Evolutionary conservation across 192 early-diverging fungal genomes (phyloP), one percentile per base, ranked within the genome.

Genomic region (Coemansia sp.): DNA sequence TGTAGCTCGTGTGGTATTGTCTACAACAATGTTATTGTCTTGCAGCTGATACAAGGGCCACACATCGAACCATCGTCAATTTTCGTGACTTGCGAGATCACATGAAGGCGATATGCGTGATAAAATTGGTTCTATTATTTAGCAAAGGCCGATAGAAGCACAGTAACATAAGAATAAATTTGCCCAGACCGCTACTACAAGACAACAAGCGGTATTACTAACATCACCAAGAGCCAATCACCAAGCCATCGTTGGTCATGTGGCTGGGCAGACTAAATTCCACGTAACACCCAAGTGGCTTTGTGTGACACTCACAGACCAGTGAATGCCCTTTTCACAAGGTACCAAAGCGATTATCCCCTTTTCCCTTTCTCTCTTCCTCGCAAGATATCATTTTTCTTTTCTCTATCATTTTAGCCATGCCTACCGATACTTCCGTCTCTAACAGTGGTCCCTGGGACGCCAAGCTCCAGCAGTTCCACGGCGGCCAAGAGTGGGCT

Each of bases 401-500:
- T 44, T 31, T 47, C 3, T 15, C 46, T 68, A 68, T 40, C 41
- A 18, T 66, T 67, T 29, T 54, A 54, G 29, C 10, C 11, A 71
- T 65, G 61, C 63, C 71, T 66, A 47, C 55, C 64, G 36, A 68
- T 54, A 36, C 67, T 10, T 31, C 47, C 31, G 31, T 68, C 46
- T 20, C 66, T 3, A 68, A 38, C 63, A 82, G 57, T 51, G 80
- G 80, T 0, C 80, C 80, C 54, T 96, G 94, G 94, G 93, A 96
- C 80, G 90, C 93, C 60, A 94, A 91, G 78, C 90, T 90, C 52
- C 94, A 96, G 84, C 91, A 93, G 75, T 95, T 90, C 66, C 94
- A 95, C 62, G 94, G 92, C 77, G 94, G 94, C 57, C 94, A 96
- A 64, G 92, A 94, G 71, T 92, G 93, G 88, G 78, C 85, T 33